Base-by-base conservation (phyloP, 2,329 filamentous ascomycete species). In the Neonectria coccinea region DNA sequence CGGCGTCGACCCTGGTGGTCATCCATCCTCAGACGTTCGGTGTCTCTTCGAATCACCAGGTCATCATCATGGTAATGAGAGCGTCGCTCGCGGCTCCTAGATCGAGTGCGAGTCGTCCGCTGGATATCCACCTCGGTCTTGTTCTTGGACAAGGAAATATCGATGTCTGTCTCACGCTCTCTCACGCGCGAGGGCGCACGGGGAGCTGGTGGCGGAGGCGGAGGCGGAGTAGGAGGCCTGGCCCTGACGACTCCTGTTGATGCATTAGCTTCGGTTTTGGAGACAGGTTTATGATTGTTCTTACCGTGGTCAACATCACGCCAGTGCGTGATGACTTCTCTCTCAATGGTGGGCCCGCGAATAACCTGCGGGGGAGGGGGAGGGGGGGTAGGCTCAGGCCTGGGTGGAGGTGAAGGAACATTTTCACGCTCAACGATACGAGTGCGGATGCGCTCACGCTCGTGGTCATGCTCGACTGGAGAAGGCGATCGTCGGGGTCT, bases 271-370 rank as follows among this genome's bases (percentile, higher is more conserved):
- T 64, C 2, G 45, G 39, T 14, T n/a, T 18, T 20, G 8, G n/a
- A 6, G 9, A 25, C 5, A 14, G 27, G 27, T 5, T 50, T 7
- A 9, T 36, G 9, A 12, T 39, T 25, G 8, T 42, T 29, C 88
- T 76, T 83, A 93, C 92, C 94, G 79, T 97, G 93, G 75, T 97
- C 92, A 71, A 97, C 91, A 75, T 95, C 92, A 62, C 90, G 87
- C 76, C 96, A 95, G 79, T 96, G 92, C 0, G 93, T 97, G 69
- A 97, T 94, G 63, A 97, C 89, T 76, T 97, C 92, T 74, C 95
- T 89, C 79, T 95, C 92, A 71, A 97, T 93, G 1, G 91, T 91
- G 36, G 93, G 93, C 20, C 90, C 89, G 45, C 89, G 86, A 72
- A 96, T 90, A 48, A 91, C 85, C 67, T 86, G 85, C 31, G 88